Base-by-base conservation (phyloP, 2,329 filamentous ascomycete species). In the Rhynchosporium graminicola region DNA sequence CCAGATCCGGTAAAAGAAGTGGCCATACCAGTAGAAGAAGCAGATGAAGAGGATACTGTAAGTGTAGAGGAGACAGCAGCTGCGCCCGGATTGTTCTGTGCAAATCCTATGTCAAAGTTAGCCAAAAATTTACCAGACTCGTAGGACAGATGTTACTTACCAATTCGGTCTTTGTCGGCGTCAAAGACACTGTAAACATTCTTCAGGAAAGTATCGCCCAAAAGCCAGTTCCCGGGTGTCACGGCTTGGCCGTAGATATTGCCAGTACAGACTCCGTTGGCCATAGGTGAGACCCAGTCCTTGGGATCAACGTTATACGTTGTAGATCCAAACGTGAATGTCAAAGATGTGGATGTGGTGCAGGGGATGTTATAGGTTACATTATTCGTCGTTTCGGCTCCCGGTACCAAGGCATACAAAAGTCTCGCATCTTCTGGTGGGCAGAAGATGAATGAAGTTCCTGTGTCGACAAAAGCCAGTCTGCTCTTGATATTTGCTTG, bases 141-240 rank as follows among this genome's bases (percentile, higher is more conserved):
- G 29, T 20, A 20, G 20, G 20, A 20, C 20, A 20, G 20, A 20
- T 20, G 20, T 4, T 54, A 74, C 80, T 73, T 74, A 83, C 88
- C 89, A 67, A 92, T 84, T 57, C 82, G 83, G 48, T 75, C 76
- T 67, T 86, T 72, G 65, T 94, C 91, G 59, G 84, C 85, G 74
- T 97, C 92, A 73, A 96, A 96, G 29, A 95, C 87, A 1, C 86
- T 81, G 73, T 96, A 96, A 15, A 96, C 92, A 69, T 96, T 96
- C 78, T 96, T 96, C 65, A 97, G 77, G 70, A 96, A 96, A 0
- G 89, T 85, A 68, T 92, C 92, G 1, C 92, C 92, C 0, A 96
- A 76, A n/a, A 97, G 80, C 91, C 92, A 96, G 69, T 79, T 66
- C n/a, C 61, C 68, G 13, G 65, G 80, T 52, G 91, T 87, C 13